phyloP scores from a whole-genome alignment of 306 rosid species.

The Dryas octopetala region DNA sequence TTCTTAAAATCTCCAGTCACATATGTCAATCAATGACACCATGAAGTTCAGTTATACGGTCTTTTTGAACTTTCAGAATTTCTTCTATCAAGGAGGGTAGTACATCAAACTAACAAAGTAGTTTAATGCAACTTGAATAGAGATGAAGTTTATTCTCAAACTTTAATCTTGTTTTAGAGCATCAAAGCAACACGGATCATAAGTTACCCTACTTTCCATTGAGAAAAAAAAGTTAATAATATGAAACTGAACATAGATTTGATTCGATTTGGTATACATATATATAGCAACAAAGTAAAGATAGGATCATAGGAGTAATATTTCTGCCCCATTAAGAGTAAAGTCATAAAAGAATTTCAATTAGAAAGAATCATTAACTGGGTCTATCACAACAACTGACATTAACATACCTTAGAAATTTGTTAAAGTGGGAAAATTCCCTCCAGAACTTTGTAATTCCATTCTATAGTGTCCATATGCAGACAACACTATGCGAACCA shows the following conservation, averaged over 20 bases:
- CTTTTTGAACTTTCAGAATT: not conserved
- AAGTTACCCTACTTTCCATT: not conserved
- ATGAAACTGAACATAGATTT: not conserved
- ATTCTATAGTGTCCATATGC: constrained; percentile 50
- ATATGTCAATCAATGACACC: not conserved
- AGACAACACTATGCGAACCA: constrained; percentile 53
- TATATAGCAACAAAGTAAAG: not conserved
- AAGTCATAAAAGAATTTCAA: constrained; percentile 33
- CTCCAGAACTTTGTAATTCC: constrained; percentile 53
- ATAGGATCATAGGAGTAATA: not conserved
- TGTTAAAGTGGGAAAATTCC: constrained; percentile 49
- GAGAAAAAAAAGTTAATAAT: not conserved
- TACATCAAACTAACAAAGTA: not conserved
- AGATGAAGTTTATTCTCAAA: not conserved
- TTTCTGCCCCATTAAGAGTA: constrained; percentile 4
- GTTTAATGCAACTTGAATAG: not conserved
- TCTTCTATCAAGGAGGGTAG: not conserved
- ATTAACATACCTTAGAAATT: constrained; percentile 67
- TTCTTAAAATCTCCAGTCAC: too few species aligned
- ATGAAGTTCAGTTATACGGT: not conserved
- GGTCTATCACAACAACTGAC: constrained; percentile 46
- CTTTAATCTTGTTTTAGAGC: not conserved
- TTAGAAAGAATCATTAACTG: constrained; percentile 54
- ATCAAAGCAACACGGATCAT: not conserved
- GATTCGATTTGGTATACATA: not conserved